Evolutionary conservation across 129 eudicot genomes (phyloP), one percentile per base, ranked within the genome.

Genomic region (Flaveria linearis): DNA sequence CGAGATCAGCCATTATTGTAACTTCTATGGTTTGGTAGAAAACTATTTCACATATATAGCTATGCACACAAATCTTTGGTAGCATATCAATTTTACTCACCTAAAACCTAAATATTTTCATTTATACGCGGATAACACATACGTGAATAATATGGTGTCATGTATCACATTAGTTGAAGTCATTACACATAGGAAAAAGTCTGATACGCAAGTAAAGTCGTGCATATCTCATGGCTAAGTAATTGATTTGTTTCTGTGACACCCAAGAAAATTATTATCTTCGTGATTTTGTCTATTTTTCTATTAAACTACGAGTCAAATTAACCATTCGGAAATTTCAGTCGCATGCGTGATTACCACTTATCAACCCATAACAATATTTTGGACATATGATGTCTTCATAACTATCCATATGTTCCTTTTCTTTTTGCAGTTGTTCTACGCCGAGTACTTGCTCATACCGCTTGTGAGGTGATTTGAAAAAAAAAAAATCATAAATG

Each of bases 391-490:
- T 26, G 23, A 22, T 23, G 16, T 57, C 15, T 57, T 22, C 64
- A 57, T 18, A 57, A 57, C 64, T 52, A 52, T 52, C 49, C 13
- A 45, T 45, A 12, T 2, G 3, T 60, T 42, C 18, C 11, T 75
- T 5, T 14, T 70, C 11, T 68, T 17, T 68, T 17, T 84, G 88
- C 92, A 94, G 97, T 92, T 94, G 46, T 94, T 94, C 78, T 94
- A 94, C 58, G 99, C 99, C 1, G 99, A 94, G 84, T 94, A 94
- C 76, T 76, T 94, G 82, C 96, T 94, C 68, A 91, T 94, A 64
- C 99, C 99, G 23, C 89, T 94, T 23, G 96, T 94, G 42, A 84
- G 99, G 84, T 94, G 85, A 89, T 74, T 20, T 80, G 68, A 8
- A 39, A 17, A 22, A 58, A 26, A 28, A 28, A 20, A 49, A 18